Evolutionary conservation across 441 rosid genomes (phyloP), one percentile per base, ranked within the genome.

Genomic region (Adansonia gregorii): DNA sequence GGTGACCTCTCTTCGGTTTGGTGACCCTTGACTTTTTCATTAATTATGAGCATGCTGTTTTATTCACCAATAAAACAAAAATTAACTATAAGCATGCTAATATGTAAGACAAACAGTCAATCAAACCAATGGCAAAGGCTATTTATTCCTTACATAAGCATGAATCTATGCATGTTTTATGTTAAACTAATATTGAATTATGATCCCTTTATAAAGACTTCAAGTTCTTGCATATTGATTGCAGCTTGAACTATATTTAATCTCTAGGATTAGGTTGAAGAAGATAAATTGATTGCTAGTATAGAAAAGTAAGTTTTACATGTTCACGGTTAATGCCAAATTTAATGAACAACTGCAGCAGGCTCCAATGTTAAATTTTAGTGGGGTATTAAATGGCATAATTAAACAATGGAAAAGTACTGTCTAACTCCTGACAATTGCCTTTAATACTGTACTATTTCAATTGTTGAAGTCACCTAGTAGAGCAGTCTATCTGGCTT

Each of bases 331-430:
- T 27, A 27, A 27, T 27, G 35, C 35, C 35, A 27, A 27, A 48
- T 11, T 48, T 48, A 48, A 11, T 48, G 52, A 48, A 59, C 65
- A 59, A 20, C 27, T 35, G 20, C 67, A 45, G 72, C 72, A 68
- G 11, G 41, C 58, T 48, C 11, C 70, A 48, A 11, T 48, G 73
- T 11, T 12, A 12, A 49, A 68, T 0, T 48, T 1, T 48, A 68
- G 58, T 68, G 73, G 73, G 14, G 43, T 69, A 24, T 67, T 20
- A 58, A 5, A 20, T 8, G 1, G 24, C 9, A 22, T 3, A 60
- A 60, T 22, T 43, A 48, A 68, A 49, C 58, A 7, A 48, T 22
- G 24, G 3, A 3, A 51, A 51, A 14, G 6, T 39, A 51, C n/a
- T 51, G 55, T 51, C 39, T 0, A 15, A 9, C 6, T 60, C n/a